Evolutionary conservation across 176 grass and related monocot species (phyloP), one percentile per base, ranked within the genome.

Genomic region (Triticum aestivum): DNA sequence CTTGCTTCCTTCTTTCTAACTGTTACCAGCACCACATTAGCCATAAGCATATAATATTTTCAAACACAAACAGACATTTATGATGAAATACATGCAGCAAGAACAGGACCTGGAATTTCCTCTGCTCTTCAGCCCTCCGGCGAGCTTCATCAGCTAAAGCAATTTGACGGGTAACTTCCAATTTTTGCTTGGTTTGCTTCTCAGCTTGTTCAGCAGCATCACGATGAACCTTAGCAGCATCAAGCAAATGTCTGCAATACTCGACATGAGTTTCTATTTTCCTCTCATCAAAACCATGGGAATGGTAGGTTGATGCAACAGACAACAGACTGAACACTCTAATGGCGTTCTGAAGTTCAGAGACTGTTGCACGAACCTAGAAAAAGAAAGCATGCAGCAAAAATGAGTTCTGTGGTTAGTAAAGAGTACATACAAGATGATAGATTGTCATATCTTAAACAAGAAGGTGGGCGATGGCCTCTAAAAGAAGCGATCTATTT

Each of bases 211-310:
- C 96, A 44, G 96, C 96, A 67, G 86, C 93, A 83, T 98, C 93
- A 75, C 93, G 92, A 69, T 98, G 96, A 87, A 98, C 88, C 84
- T 98, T 98, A 65, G 96, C 96, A 83, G 90, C 96, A 84, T 95
- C 88, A 83, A 98, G 93, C 79, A 98, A 93, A 81, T 98, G 96
- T 73, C 93, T 94, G 73, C 96, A 98, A 61, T 98, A 98, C 65
- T 98, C 96, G 29, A 98, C 88, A 86, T 98, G 96, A 4, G 96
- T 98, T 70, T 95, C 93, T 67, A 90, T 93, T 89, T 98, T 98
- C 91, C 94, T 95, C 79, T 98, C 96, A 85, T 98, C 96, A 45
- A 98, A 98, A 86, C 96, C 96, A 90, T 98, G 90, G 27, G 91
- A 95, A 82, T 95, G 96, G 84, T 95, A 89, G 3, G 88, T 90